phyloP scores from a whole-genome alignment of 345 rosid genomes.

The Draba incana region DNA sequence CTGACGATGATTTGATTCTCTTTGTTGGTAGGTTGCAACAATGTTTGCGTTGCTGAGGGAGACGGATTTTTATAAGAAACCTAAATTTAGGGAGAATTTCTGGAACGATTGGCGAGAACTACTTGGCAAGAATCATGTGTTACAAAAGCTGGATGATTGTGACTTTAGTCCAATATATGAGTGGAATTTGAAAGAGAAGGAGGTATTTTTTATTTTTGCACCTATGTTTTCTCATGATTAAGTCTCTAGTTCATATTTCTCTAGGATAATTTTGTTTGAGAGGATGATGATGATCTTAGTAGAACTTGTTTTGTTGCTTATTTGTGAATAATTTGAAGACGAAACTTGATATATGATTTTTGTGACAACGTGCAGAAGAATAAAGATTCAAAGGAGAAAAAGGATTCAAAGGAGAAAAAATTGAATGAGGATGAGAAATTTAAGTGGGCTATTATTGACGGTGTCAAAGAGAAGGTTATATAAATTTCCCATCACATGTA shows the following conservation, averaged over 20 bases:
- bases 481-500: conserved; percentile 27
- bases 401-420: conserved; percentile 69
- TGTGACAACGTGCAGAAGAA: conserved; percentile 62
- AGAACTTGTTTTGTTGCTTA: neutral
- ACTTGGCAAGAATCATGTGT: conserved; percentile 74
- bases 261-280: neutral
- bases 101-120: conserved; percentile 87
- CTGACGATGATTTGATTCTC: conserved; percentile 30
- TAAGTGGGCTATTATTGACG: conserved; percentile 95
- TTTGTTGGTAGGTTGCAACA: conserved; percentile 71
- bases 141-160: conserved; percentile 71
- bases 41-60: conserved; percentile 94
- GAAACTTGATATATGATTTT: neutral
- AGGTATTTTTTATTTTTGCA: conserved; percentile 39
- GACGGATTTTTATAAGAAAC: conserved; percentile 68
- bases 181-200: conserved; percentile 79
- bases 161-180: conserved; percentile 83
- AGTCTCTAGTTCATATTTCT: neutral
- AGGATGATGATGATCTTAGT: neutral
- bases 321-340: neutral
- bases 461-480: conserved; percentile 80
- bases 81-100: conserved; percentile 72
- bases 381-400: conserved; percentile 73
- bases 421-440: conserved; percentile 73
- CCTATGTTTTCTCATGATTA: neutral